These are phyloP conservation scores for Annona squamosa DNA, from an alignment of 164 flowering plant genomes.

Conservation along the genomic window DNA sequence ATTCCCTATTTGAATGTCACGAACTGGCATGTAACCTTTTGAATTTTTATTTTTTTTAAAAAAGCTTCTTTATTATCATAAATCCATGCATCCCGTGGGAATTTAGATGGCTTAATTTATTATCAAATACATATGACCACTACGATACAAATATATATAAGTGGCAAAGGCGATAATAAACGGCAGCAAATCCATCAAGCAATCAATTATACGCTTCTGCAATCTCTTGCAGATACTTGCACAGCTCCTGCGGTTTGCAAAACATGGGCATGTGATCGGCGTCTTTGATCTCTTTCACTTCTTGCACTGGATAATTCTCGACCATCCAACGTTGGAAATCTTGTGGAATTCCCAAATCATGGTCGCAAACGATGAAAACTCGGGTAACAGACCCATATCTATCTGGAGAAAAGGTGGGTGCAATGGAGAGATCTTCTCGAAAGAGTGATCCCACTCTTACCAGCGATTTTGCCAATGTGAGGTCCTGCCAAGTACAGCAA, in stretches of 20 bases:
- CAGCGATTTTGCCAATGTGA: constrained; percentile 18
- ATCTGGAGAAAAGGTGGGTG: constrained; percentile 10
- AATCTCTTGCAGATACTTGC: constrained; percentile 11
- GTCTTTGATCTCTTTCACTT: constrained; percentile 18
- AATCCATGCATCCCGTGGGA: too few species aligned
- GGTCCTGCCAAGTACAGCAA: constrained; percentile 15
- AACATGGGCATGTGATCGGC: constrained; percentile 26
- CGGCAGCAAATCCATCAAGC: background rate
- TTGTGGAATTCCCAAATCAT: constrained; percentile 7
- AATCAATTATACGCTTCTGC: constrained; percentile 2
- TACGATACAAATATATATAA: too few species aligned
- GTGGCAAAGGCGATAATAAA: too few species aligned
- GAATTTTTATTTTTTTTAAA: too few species aligned
- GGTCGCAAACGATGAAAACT: constrained; percentile 12
- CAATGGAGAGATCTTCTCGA: constrained; percentile 11
- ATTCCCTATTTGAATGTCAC: too few species aligned
- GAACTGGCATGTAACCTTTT: too few species aligned
- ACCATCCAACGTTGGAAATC: constrained; percentile 19
- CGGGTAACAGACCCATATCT: constrained; percentile 14
- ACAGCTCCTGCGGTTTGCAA: constrained; percentile 16
- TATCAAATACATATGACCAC: too few species aligned
- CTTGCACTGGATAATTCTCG: constrained; percentile 11
- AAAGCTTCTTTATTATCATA: too few species aligned
- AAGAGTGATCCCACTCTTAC: constrained; percentile 18
- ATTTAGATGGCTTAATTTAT: too few species aligned